Percentiles rank a stretch among this genome's conserved stretches.
phyloP scores from a whole-genome alignment of 345 rosid species.

The Brassica juncea region DNA sequence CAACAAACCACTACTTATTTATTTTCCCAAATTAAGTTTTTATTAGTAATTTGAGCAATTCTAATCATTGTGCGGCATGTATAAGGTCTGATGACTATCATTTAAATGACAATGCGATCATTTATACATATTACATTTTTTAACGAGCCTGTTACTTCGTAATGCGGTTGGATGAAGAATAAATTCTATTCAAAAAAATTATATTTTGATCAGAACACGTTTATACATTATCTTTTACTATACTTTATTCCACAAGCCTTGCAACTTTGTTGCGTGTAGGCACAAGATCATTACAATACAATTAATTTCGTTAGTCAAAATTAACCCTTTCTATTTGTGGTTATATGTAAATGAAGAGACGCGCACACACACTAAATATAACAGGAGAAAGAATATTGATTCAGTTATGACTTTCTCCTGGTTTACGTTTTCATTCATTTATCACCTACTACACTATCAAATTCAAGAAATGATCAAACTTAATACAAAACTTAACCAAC shows the following conservation, averaged over 20 bases:
- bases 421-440: conserved; percentile 15
- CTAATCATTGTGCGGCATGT: neutral
- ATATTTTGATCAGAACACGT: neutral
- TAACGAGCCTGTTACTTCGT: neutral
- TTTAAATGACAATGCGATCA: neutral
- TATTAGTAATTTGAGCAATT: neutral
- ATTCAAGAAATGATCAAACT: conserved; percentile 9
- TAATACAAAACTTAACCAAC: neutral
- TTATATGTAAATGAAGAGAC: conserved; percentile 10
- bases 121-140: neutral
- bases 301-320: neutral
- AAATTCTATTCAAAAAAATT: neutral
- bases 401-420: conserved; percentile 19
- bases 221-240: neutral
- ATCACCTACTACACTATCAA: neutral
- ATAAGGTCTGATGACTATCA: neutral
- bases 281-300: conserved; percentile 8
- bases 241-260: neutral
- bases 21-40: neutral
- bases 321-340: neutral
- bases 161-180: neutral
- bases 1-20: neutral
- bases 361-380: neutral
- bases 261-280: neutral
- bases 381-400: neutral